A percentile compares a stretch with the other conserved stretches of the same genome.
These are phyloP conservation scores for Curvularia sp. DNA, from an alignment of 2,329 filamentous ascomycete genomes.

Conservation along the genomic window DNA sequence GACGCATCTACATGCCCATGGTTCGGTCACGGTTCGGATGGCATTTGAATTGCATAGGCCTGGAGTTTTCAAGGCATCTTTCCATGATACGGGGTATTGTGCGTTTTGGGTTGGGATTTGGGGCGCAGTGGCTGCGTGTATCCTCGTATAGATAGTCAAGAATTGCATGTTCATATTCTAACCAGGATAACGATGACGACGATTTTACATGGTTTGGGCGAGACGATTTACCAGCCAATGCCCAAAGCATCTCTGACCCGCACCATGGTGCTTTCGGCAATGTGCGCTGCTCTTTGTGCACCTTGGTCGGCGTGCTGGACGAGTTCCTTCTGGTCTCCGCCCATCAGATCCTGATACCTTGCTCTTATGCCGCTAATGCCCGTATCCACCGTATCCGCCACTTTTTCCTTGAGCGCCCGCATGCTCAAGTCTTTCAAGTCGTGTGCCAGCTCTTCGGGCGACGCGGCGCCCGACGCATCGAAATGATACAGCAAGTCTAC, in stretches of 20 bases:
- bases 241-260: constrained; percentile 33
- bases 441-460: constrained; percentile 56
- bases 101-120: not conserved
- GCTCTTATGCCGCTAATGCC: constrained; percentile 64
- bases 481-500: constrained; percentile 80
- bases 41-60: constrained; percentile 30
- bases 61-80: constrained; percentile 9
- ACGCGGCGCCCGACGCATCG: constrained; percentile 52
- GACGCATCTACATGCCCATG: constrained; percentile 1
- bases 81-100: not conserved
- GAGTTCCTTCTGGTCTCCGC: constrained; percentile 61
- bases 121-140: not conserved
- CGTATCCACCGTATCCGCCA: constrained; percentile 64
- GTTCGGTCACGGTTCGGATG: constrained; percentile 11
- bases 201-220: not conserved
- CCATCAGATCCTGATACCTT: constrained; percentile 63
- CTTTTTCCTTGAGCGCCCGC: constrained; percentile 68
- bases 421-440: constrained; percentile 59
- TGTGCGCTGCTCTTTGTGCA: constrained; percentile 66
- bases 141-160: constrained; percentile 2
- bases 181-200: no score
- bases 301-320: constrained; percentile 66
- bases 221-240: constrained; percentile 6
- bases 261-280: constrained; percentile 62
- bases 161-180: not conserved